These are phyloP conservation scores for Allantophomopsis lycopodina DNA, from an alignment of 2,329 filamentous ascomycete genomes.

Conservation along the genomic window DNA sequence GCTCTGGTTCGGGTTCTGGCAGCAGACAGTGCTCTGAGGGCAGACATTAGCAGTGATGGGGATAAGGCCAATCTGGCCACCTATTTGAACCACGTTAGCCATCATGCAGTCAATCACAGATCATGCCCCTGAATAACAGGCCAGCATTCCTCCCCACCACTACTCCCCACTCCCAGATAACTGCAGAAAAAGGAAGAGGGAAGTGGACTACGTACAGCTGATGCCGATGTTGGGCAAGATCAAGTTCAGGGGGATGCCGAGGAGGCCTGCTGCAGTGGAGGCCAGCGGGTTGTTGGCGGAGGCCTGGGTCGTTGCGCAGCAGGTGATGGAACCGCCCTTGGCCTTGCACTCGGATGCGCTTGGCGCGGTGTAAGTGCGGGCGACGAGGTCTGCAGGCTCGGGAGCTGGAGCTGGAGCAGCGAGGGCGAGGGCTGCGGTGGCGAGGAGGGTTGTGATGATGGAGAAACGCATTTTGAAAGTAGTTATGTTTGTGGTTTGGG, in stretches of 20 bases:
- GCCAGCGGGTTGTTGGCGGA: background rate
- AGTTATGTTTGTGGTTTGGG: too few species aligned
- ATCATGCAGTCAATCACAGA: background rate
- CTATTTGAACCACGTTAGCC: background rate
- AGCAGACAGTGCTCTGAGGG: background rate
- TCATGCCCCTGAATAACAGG: too few species aligned
- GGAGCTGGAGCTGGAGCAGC: background rate
- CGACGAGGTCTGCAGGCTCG: background rate
- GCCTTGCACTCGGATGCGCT: background rate
- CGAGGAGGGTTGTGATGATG: too few species aligned
- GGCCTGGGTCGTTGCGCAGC: background rate
- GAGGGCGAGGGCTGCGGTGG: background rate
- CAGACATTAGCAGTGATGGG: background rate
- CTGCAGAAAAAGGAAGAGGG: too few species aligned
- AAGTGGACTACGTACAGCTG: background rate
- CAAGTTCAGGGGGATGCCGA: background rate
- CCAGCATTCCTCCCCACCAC: too few species aligned
- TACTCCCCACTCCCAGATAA: too few species aligned
- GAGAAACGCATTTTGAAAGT: too few species aligned
- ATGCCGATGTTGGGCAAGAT: background rate
- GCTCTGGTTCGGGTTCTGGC: background rate
- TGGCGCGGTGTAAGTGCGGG: background rate
- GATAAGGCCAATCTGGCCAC: background rate
- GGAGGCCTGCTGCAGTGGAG: background rate
- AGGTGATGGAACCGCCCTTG: background rate